These are phyloP conservation scores for Sungouiozyma ichnusensis DNA, from an alignment of 805 yeast species.

Conservation along the genomic window DNA sequence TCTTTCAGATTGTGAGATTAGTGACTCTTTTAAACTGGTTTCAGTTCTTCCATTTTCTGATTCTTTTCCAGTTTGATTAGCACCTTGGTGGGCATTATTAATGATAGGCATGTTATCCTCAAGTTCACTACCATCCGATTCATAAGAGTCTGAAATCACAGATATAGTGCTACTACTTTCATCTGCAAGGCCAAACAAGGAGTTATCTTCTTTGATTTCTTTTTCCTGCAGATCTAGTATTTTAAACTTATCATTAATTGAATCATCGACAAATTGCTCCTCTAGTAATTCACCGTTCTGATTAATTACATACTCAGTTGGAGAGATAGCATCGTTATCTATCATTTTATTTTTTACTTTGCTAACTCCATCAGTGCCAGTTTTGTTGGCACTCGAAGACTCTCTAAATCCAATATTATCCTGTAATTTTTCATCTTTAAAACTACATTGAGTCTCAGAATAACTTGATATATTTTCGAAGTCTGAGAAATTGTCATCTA, in stretches of 20 bases:
- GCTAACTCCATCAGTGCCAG: no score
- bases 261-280: no score
- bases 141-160: neutral
- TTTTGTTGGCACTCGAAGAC: neutral
- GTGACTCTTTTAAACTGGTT: neutral
- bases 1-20: neutral
- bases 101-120: neutral
- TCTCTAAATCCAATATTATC: neutral
- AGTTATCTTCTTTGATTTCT: neutral
- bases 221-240: neutral
- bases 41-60: neutral
- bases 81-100: constrained; percentile 37
- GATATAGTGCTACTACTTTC: neutral
- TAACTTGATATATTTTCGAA: neutral
- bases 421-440: neutral
- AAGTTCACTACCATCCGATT: neutral
- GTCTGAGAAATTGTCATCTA: neutral
- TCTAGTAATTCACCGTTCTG: no score
- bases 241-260: neutral
- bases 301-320: no score
- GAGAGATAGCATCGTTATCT: no score
- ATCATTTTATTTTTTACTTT: no score
- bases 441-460: neutral
- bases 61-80: constrained; percentile 11
- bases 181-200: neutral